Evolutionary conservation across 345 rosid species (phyloP).

Genomic region (Streptanthus diversifolius): DNA sequence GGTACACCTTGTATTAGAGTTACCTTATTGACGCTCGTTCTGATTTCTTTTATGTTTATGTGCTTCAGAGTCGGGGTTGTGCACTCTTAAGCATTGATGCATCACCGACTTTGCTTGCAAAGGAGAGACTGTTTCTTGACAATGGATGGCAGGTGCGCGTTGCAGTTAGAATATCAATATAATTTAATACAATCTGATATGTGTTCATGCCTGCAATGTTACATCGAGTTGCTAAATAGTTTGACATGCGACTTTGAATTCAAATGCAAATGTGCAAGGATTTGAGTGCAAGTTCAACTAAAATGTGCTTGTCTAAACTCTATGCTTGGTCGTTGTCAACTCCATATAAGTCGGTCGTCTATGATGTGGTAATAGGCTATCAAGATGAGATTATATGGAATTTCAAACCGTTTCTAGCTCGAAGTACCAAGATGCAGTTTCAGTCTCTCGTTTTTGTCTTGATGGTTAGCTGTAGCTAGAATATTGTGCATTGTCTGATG

Average conservation of each 20-base stretch:
- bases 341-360: neutral
- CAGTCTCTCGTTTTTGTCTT: neutral
- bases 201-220: neutral
- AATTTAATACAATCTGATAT: neutral
- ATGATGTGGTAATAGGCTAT: neutral
- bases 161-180: neutral
- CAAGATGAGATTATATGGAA: neutral
- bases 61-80: constrained; percentile 92
- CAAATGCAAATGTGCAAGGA: neutral
- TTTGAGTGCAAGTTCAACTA: neutral
- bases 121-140: constrained; percentile 79
- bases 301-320: neutral
- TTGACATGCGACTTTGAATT: neutral
- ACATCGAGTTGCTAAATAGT: constrained; percentile 3
- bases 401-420: neutral
- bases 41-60: constrained; percentile 14
- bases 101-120: constrained; percentile 79
- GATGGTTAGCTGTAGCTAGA: constrained; percentile 16
- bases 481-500: constrained; percentile 8
- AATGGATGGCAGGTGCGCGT: constrained; percentile 90
- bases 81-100: constrained; percentile 77
- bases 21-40: neutral
- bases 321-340: neutral
- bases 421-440: neutral
- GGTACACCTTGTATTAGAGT: neutral